Percentiles rank a stretch among this genome's conserved stretches.
Conservation (phyloP, 495 filamentous ascomycete species). For the Pyronema omphalodes region DNA sequence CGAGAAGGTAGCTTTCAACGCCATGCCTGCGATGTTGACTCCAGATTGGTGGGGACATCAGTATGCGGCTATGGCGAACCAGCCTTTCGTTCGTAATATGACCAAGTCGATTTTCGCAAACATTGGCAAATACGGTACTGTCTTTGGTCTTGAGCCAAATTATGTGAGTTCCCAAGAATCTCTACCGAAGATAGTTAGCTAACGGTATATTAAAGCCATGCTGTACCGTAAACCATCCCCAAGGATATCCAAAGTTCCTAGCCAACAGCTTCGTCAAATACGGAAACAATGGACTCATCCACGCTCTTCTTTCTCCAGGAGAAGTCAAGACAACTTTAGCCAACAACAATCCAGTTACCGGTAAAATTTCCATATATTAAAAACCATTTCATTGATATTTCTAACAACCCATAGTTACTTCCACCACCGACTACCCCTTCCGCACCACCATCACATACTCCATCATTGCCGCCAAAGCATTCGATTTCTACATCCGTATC, state of each 20-base stretch:
- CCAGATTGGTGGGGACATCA: constrained; percentile 26
- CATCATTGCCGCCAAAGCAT: constrained; percentile 24
- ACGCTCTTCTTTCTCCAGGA: constrained; percentile 28
- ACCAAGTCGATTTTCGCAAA: constrained; percentile 4
- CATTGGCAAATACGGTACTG: background rate
- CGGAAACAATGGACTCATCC: constrained; percentile 24
- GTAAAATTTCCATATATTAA: too few species aligned
- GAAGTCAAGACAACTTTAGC: background rate
- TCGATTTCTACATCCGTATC: constrained; percentile 31
- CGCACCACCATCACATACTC: constrained; percentile 28
- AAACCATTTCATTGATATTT: too few species aligned
- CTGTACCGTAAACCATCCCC: constrained; percentile 15
- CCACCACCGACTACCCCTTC: constrained; percentile 34
- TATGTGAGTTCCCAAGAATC: constrained; percentile 4
- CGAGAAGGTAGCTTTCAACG: constrained; percentile 27
- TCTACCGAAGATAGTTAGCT: background rate
- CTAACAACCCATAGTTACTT: constrained; percentile 2
- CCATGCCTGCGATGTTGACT: constrained; percentile 25
- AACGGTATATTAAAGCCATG: constrained; percentile 2
- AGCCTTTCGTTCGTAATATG: constrained; percentile 17
- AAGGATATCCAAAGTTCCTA: constrained; percentile 12
- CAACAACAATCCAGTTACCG: background rate
- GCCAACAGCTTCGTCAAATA: background rate
- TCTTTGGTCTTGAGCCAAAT: constrained; percentile 12
- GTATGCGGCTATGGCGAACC: constrained; percentile 22